These are phyloP conservation scores for Aspergillus tubingensis DNA, from an alignment of 2,329 filamentous ascomycete species.

Conservation along the genomic window DNA sequence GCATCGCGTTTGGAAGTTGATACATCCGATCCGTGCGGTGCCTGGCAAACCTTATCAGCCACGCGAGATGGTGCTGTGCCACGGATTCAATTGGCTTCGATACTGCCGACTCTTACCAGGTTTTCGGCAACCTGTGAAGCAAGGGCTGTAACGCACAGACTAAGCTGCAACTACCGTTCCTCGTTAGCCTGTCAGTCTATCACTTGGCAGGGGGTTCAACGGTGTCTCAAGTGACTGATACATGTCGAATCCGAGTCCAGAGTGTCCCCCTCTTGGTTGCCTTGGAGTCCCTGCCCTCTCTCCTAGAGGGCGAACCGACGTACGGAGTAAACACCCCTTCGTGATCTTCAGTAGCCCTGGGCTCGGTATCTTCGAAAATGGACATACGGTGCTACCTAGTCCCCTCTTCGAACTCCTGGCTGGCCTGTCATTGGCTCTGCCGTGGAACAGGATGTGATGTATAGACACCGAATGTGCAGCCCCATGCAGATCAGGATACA, in stretches of 20 bases:
- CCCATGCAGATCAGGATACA: not conserved
- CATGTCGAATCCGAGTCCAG: not conserved
- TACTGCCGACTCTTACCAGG: not conserved
- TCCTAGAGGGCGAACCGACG: not conserved
- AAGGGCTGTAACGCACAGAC: conserved; percentile 1
- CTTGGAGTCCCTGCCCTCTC: not conserved
- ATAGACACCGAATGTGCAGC: not conserved
- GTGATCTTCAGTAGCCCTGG: not conserved
- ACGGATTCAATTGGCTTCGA: not conserved
- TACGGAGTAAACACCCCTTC: not conserved
- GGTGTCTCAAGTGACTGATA: not conserved
- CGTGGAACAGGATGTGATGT: not conserved
- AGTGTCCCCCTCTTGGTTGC: not conserved
- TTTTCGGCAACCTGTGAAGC: not conserved
- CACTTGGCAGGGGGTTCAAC: not conserved
- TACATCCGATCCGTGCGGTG: not conserved
- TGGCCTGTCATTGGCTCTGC: not conserved
- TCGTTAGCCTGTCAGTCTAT: not conserved
- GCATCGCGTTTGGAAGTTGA: not conserved
- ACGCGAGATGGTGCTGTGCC: not conserved
- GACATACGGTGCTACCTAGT: not conserved
- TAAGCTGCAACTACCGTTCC: not conserved
- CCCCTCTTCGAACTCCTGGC: not conserved
- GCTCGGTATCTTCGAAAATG: not conserved
- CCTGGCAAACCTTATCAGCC: not conserved